Evolutionary conservation across 2,329 filamentous ascomycete genomes (phyloP).

Genomic region (Aplosporella prunicola): DNA sequence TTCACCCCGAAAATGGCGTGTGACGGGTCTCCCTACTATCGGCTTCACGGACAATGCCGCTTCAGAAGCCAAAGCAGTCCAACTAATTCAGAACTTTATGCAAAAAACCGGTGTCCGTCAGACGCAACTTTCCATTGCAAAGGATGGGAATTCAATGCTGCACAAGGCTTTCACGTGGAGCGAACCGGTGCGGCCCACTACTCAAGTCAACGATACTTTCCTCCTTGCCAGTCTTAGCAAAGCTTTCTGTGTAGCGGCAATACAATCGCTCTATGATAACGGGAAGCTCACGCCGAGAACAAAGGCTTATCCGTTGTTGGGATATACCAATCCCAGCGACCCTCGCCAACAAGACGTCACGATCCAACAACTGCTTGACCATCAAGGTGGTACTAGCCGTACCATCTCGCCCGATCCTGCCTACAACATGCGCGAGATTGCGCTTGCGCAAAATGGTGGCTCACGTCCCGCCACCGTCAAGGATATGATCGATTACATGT

Average conservation of each 20-base stretch:
- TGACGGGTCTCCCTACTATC: constrained; percentile 12
- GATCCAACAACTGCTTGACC: constrained; percentile 17
- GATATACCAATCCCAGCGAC: constrained; percentile 15
- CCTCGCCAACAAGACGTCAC: constrained; percentile 16
- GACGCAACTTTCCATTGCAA: constrained; percentile 17
- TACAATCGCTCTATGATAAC: constrained; percentile 13
- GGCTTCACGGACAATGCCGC: constrained; percentile 17
- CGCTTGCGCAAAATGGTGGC: constrained; percentile 14
- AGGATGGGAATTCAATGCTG: constrained; percentile 15
- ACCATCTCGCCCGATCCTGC: constrained; percentile 14
- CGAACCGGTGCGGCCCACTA: constrained; percentile 14
- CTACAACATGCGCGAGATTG: constrained; percentile 15
- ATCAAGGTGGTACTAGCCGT: constrained; percentile 17
- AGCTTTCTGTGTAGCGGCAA: constrained; percentile 17
- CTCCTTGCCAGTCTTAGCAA: constrained; percentile 19
- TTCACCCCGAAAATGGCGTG: constrained; percentile 15
- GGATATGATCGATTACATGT: constrained; percentile 17
- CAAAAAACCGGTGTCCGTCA: constrained; percentile 16
- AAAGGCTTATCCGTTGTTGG: constrained; percentile 16
- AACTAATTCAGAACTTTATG: constrained; percentile 17
- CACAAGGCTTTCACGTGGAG: constrained; percentile 18
- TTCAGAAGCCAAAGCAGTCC: background rate
- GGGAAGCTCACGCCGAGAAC: constrained; percentile 15
- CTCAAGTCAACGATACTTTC: constrained; percentile 15
- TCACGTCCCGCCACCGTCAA: constrained; percentile 14